Evolutionary conservation across 768 basidiomycete species (phyloP).

Genomic region (Termitomyces sp.): DNA sequence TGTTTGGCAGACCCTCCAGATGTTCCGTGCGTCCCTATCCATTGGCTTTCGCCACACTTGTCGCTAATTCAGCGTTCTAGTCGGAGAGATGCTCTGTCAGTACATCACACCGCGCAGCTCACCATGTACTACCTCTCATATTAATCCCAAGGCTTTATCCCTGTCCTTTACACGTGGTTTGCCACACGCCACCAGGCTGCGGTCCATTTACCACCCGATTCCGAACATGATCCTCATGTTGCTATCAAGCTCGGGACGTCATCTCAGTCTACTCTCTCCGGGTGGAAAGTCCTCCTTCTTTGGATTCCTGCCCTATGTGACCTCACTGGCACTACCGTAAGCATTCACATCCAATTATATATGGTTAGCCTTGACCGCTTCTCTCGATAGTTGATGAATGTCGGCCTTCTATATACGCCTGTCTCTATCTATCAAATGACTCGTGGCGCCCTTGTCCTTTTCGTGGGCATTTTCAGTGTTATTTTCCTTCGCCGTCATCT

Average conservation of each 20-base stretch:
- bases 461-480: slow-evolving; percentile 89
- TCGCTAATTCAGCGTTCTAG: slow-evolving; percentile 35
- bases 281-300: slow-evolving; percentile 68
- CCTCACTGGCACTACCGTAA: slow-evolving; percentile 84
- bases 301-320: slow-evolving; percentile 90
- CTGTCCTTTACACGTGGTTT: slow-evolving; percentile 70
- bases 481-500: slow-evolving; percentile 83
- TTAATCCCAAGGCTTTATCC: slow-evolving; percentile 66
- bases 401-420: slow-evolving; percentile 92
- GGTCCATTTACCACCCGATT: slow-evolving; percentile 51
- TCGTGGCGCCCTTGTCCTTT: slow-evolving; percentile 87
- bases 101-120: slow-evolving; percentile 23
- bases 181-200: slow-evolving; percentile 39
- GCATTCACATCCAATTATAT: slow-evolving; percentile 20
- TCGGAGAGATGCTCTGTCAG: slow-evolving; percentile 93
- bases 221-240: slow-evolving; percentile 34
- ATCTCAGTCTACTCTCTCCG: slow-evolving; percentile 41
- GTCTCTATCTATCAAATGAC: slow-evolving; percentile 99
- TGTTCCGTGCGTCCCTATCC: slow-evolving; percentile 62
- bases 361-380: slow-evolving; percentile 3
- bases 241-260: slow-evolving; percentile 27
- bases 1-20: slow-evolving; percentile 88
- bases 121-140: slow-evolving; percentile 20
- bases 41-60: slow-evolving; percentile 12
- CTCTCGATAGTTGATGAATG: slow-evolving; percentile 71